Base-by-base conservation (phyloP, 768 basidiomycete genomes). In the Tylopilus plumbeoviolaceoides region DNA sequence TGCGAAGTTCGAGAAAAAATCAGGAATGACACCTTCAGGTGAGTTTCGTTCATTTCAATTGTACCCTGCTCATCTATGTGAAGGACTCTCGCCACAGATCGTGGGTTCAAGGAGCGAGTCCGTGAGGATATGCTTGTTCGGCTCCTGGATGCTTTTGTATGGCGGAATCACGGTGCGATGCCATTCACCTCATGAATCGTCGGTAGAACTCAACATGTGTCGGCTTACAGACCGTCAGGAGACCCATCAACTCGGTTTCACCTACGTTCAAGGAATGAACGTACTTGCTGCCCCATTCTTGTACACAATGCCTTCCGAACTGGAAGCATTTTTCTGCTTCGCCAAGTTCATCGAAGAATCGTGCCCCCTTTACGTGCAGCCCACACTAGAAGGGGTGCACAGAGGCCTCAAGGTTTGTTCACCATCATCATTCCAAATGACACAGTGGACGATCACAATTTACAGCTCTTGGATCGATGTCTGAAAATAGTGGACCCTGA, bases 211-310 rank as follows among this genome's bases (percentile, higher is more conserved):
- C 17, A 44, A 30, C 33, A 30, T 18, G 7, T 27, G 18, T 49
- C 25, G 23, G 25, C 45, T 35, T 55, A 9, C 59, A 92, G 90
- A 92, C 62, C 77, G 83, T 57, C 85, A 87, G 69, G 88, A 91
- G 62, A 76, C 75, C 1, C 81, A 88, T n/a, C 84, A 84, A 52
- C 78, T 91, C 39, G 90, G 83, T 9, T 97, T 98, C 70, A 93
- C 91, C 28, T 99, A 98, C 63, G 95, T 99, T 9, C 95, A 99
- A 72, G 97, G 97, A 28, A 98, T 97, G 93, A 99, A 99, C 67
- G 97, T 98, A 44, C 84, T 99, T 33, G 93, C 95, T 20, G 97
- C 97, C 3, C 97, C 97, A 0, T 99, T 98, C 70, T 78, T 99
- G 27, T 99, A 97, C 66, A 92, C 90, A 11, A 90, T 98, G 84